Percentiles rank a stretch among this genome's conserved stretches.
These are phyloP conservation scores for Trapa bicornis DNA, from an alignment of 345 rosid species.

Conservation along the genomic window DNA sequence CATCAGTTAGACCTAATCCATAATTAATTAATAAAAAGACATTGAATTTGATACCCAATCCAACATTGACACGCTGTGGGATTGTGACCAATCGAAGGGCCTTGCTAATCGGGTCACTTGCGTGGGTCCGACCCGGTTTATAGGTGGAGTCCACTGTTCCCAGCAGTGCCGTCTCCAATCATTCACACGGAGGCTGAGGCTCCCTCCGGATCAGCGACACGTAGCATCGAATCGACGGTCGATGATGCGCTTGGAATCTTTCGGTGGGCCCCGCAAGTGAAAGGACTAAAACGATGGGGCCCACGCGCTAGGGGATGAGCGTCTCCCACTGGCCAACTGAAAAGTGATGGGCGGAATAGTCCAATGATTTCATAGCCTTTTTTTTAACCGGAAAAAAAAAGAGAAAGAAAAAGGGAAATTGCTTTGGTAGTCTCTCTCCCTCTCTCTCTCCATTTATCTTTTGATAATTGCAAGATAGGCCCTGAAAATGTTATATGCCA, in stretches of 20 bases:
- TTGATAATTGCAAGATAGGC: background rate
- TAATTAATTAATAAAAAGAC: background rate
- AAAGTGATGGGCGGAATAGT: background rate
- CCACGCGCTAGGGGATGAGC: background rate
- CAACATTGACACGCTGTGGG: background rate
- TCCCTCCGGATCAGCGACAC: background rate
- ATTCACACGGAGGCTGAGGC: background rate
- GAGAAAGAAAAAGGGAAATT: background rate
- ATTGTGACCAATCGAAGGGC: background rate
- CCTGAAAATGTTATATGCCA: background rate
- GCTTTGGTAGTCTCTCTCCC: background rate
- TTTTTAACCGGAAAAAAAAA: background rate
- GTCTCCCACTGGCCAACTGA: background rate
- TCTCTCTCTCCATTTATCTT: background rate
- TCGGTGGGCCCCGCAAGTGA: background rate
- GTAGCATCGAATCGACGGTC: background rate
- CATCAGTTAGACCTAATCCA: too few relatives aligned
- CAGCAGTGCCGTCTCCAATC: background rate
- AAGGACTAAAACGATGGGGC: background rate
- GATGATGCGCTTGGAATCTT: background rate
- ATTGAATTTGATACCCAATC: background rate
- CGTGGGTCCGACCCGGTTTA: too few relatives aligned
- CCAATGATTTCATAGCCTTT: background rate
- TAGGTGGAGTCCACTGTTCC: background rate
- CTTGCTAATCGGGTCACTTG: background rate